Base-by-base conservation (phyloP, 768 basidiomycete genomes). In the Trametes cubensis region DNA sequence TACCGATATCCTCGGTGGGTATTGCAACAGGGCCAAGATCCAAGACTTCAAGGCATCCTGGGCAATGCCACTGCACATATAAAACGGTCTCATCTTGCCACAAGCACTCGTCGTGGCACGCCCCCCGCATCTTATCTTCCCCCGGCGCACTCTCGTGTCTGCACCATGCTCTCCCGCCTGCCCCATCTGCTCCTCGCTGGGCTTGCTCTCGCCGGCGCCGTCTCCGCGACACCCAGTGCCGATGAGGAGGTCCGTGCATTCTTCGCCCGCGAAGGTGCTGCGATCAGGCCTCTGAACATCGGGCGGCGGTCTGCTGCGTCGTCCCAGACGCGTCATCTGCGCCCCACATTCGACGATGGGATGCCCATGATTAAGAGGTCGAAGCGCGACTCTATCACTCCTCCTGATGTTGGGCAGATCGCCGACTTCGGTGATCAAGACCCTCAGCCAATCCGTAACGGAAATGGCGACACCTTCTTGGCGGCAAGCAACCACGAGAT, bases 321-420 rank as follows among this genome's bases (percentile, higher is more conserved):
- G 5, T 51, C 54, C 20, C 50, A 61, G 48, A 66, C 66, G 15
- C 66, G 70, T 18, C 70, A 71, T 46, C 55, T 71, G 14, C 67
- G 70, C 1, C 68, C 70, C 7, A 39, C 26, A 25, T 62, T 46
- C 39, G 46, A 62, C 13, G 59, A 64, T 3, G 58, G 11, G 34
- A 34, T 44, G 59, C 44, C 55, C 11, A 42, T 52, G 17, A 21
- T 21, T 17, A 38, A 28, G 41, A 38, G 30, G 38, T 30, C 47
- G 20, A 71, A 69, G 57, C 66, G 70, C 40, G 70, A 66, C 44
- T 48, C 60, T 13, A 63, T 66, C 28, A 63, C 65, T 13, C 54
- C 58, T 38, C 62, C 66, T 34, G 70, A 71, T 50, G 64, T 69
- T 2, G 70, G 70, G 5, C 66, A 68, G 56, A 62, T 69, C 30